A percentile compares a stretch with the other conserved stretches of the same genome.
phyloP scores from a whole-genome alignment of 148 eudicot species.

The Gaultheria prostrata region DNA sequence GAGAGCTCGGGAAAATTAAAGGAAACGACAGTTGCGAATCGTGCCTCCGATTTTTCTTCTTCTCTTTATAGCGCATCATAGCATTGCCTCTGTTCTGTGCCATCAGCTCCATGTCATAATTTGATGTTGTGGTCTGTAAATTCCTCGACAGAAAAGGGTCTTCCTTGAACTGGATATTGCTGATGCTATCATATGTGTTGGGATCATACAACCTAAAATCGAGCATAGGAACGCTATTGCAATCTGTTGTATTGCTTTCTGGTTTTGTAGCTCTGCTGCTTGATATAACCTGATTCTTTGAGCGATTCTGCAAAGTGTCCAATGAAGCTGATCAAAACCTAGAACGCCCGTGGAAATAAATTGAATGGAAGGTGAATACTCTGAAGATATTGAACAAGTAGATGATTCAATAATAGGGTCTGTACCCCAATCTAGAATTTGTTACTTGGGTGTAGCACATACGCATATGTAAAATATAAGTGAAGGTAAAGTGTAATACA shows the following conservation, averaged over 20 bases:
- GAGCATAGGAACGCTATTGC: not conserved
- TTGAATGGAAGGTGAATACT: not conserved
- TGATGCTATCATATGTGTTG: not conserved
- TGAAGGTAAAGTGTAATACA: too few species aligned
- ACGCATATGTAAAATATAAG: too few species aligned
- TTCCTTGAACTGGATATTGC: slow-evolving; percentile 13
- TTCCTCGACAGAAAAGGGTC: not conserved
- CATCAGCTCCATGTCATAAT: not conserved
- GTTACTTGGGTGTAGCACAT: not conserved
- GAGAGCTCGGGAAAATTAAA: not conserved
- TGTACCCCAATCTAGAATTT: not conserved
- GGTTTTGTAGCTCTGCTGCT: not conserved
- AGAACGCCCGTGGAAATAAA: not conserved
- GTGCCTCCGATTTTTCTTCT: slow-evolving; percentile 16
- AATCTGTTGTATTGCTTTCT: slow-evolving; percentile 6
- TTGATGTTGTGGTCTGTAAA: not conserved
- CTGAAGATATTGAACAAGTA: not conserved
- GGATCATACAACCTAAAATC: not conserved
- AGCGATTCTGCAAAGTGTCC: slow-evolving; percentile 10
- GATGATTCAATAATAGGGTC: not conserved
- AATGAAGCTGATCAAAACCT: slow-evolving; percentile 1
- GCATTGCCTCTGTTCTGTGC: slow-evolving; percentile 22
- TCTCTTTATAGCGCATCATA: slow-evolving; percentile 17
- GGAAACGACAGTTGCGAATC: not conserved
- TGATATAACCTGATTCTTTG: not conserved